phyloP scores from a whole-genome alignment of 2,329 filamentous ascomycete species.

The Phaeophleospora eucalypticola region DNA sequence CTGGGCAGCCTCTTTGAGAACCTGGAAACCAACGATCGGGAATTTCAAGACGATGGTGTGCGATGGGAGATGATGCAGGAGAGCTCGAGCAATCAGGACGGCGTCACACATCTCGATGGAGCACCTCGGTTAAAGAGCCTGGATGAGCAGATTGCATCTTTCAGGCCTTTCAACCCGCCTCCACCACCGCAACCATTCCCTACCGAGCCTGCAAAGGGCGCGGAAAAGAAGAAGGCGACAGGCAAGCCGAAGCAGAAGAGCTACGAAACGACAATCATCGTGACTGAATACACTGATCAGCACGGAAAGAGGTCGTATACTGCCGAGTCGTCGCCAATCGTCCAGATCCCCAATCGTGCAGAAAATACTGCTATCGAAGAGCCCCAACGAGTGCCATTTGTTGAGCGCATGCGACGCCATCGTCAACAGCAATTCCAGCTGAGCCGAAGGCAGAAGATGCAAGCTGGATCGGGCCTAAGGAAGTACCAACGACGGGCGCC shows the following conservation, averaged over 20 bases:
- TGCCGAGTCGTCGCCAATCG: conserved; percentile 49
- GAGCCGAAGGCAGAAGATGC: conserved; percentile 16
- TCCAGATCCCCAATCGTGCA: conserved; percentile 35
- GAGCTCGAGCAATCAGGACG: conserved; percentile 30
- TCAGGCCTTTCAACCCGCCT: conserved; percentile 80
- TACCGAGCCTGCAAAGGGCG: conserved; percentile 9
- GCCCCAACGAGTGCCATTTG: conserved; percentile 49
- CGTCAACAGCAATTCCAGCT: conserved; percentile 55
- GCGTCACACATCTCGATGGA: conserved; percentile 29
- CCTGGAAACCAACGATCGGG: conserved; percentile 24
- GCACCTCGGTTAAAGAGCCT: conserved; percentile 30
- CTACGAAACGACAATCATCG: conserved; percentile 48
- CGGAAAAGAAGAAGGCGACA: conserved; percentile 15
- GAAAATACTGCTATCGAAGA: conserved; percentile 30
- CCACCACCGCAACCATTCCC: conserved; percentile 63
- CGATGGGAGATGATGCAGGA: conserved; percentile 38
- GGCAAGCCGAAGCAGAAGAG: conserved; percentile 18
- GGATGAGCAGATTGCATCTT: conserved; percentile 39
- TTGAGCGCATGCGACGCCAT: conserved; percentile 62
- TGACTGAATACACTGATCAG: conserved; percentile 51
- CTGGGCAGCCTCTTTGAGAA: conserved; percentile 44
- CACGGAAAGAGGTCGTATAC: conserved; percentile 51
- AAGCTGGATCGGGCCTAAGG: conserved; percentile 6
- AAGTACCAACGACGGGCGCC: conserved; percentile 18
- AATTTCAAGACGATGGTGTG: conserved; percentile 33